Evolutionary conservation across 495 filamentous ascomycete genomes (phyloP), one percentile per base, ranked within the genome.

Genomic region (Terfezia claveryi): DNA sequence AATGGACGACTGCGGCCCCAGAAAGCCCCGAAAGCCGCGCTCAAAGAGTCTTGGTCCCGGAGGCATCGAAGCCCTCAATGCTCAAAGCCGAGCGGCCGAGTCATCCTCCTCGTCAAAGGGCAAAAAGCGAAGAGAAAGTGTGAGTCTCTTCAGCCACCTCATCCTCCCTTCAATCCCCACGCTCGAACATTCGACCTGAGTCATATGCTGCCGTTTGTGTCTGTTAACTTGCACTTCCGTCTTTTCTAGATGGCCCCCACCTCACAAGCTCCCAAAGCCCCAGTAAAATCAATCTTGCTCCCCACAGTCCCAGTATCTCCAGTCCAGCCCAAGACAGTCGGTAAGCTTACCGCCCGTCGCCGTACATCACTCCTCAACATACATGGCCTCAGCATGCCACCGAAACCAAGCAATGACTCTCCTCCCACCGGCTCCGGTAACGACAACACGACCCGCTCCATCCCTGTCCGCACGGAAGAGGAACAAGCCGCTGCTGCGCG

Each of bases 31-130:
- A 5, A 51, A 51, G 27, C n/a, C 23, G 6, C 50, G 50, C 50
- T 95, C 91, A 67, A 95, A 94, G 69, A 94, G 87, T 66, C 77
- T 98, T 57, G 91, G 91, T 2, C 89, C 89, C 23, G 91, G 87
- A 20, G 85, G 89, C 53, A 69, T 94, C 37, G 87, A 87, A 71
- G 79, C 78, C 53, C 72, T 93, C 44, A 51, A 56, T 50, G 44
- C 38, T 16, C 44, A 41, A n/a, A 55, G 38, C 14, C 23, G 52
- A 16, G 54, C 55, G 8, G 27, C 37, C 14, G 27, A 54, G 44
- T 12, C 11, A 23, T 12, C 11, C 12, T 20, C n/a, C n/a, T 51
- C 50, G 5, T 12, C n/a, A 5, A 23, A 16, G 6, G n/a, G 16
- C 27, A 51, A 51, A 87, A 78, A 57, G 67, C 65, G 49, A n/a